A percentile compares a stretch with the other conserved stretches of the same genome.
Evolutionary conservation across 2,329 filamentous ascomycete genomes (phyloP).

Genomic region (Fusarium sarcochroum): DNA sequence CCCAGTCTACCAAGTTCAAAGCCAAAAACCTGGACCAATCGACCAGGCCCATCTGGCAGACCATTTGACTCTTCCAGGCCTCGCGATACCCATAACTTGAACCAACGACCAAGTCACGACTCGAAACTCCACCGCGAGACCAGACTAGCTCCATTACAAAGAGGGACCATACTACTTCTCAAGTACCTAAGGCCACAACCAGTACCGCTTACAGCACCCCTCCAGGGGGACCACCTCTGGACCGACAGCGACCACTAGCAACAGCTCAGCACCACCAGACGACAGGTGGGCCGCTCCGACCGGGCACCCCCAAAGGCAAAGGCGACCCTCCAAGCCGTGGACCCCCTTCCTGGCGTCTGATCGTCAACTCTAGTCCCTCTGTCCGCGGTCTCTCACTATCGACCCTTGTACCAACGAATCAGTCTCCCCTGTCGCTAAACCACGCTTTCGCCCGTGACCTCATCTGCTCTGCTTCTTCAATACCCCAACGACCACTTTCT

Average conservation of each 20-base stretch:
- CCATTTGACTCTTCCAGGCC: slow-evolving; percentile 40
- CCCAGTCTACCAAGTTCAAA: neutral
- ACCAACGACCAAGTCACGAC: slow-evolving; percentile 35
- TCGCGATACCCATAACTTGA: slow-evolving; percentile 32
- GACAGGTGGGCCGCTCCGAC: slow-evolving; percentile 43
- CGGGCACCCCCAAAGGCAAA: slow-evolving; percentile 44
- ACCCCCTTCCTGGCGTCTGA: slow-evolving; percentile 48
- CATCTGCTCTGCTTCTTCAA: slow-evolving; percentile 48
- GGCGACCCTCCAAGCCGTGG: slow-evolving; percentile 43
- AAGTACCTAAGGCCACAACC: slow-evolving; percentile 18
- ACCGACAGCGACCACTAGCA: slow-evolving; percentile 42
- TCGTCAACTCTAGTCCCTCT: slow-evolving; percentile 45
- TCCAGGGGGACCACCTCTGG: slow-evolving; percentile 43
- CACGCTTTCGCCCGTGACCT: slow-evolving; percentile 49
- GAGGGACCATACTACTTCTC: slow-evolving; percentile 37
- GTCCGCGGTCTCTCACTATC: slow-evolving; percentile 29
- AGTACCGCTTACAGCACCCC: slow-evolving; percentile 37
- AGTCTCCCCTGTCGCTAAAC: slow-evolving; percentile 33
- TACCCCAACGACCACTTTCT: slow-evolving; percentile 41
- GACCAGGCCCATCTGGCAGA: slow-evolving; percentile 32
- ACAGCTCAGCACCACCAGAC: slow-evolving; percentile 41
- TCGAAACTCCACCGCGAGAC: slow-evolving; percentile 24
- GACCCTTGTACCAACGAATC: slow-evolving; percentile 45
- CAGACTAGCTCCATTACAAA: slow-evolving; percentile 35
- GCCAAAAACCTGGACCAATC: slow-evolving; percentile 18